These are phyloP conservation scores for Kwoniella newhampshirensis DNA, from an alignment of 768 basidiomycete genomes.

Conservation along the genomic window DNA sequence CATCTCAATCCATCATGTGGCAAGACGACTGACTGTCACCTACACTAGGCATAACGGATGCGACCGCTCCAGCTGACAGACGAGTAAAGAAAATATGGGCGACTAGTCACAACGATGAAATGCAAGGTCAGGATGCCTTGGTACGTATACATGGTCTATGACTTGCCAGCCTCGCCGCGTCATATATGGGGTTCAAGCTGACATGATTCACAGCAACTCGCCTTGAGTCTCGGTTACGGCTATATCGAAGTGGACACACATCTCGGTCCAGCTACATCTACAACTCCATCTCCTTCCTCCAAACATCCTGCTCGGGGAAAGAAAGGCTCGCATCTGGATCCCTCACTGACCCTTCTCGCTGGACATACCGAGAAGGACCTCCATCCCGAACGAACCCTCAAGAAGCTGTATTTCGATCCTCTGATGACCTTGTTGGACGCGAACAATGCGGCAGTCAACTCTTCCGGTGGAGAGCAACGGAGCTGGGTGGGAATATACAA, in stretches of 20 bases:
- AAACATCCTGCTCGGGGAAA: neutral
- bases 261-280: constrained; percentile 9
- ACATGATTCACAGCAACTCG: constrained; percentile 18
- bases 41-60: too few species aligned
- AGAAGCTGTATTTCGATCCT: constrained; percentile 28
- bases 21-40: too few species aligned
- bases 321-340: neutral
- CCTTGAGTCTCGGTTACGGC: constrained; percentile 25
- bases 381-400: constrained; percentile 18
- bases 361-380: constrained; percentile 29
- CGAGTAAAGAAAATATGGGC: constrained; percentile 16
- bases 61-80: neutral
- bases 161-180: too few species aligned
- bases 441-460: constrained; percentile 12
- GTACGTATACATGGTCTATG: constrained; percentile 21
- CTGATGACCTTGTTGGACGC: constrained; percentile 26
- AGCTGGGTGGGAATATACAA: constrained; percentile 21
- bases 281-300: neutral
- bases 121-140: constrained; percentile 35
- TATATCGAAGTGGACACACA: constrained; percentile 33
- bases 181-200: neutral
- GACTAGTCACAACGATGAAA: constrained; percentile 45
- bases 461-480: neutral
- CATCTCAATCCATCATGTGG: too few species aligned
- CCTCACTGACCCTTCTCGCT: constrained; percentile 16